Evolutionary conservation across 2,329 filamentous ascomycete genomes (phyloP), one percentile per base, ranked within the genome.

Genomic region (Penicillium sp.): DNA sequence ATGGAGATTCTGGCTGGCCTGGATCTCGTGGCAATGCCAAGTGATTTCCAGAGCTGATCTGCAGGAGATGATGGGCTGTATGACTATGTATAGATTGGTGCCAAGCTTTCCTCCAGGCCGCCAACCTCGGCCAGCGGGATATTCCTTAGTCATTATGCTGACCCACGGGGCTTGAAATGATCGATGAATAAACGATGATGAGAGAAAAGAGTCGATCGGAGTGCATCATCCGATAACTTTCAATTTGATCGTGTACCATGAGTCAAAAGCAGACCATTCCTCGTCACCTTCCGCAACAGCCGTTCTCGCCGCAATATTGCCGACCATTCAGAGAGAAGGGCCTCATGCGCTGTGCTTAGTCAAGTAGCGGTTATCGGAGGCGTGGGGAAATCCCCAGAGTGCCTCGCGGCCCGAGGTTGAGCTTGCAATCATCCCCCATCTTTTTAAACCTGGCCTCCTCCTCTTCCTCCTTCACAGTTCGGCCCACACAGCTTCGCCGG

Each of bases 351-450:
- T 14, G 25, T 15, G 58, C 49, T 60, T 57, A 60, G 54, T 60
- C 49, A 60, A 39, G 35, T 54, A 17, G 58, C 58, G 58, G 49
- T 60, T 58, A 55, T 61, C 59, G 59, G 56, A 59, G 48, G 22
- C 41, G 56, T 39, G 58, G 58, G 54, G 54, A 22, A 34, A 57
- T 54, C 59, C 57, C 49, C 56, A 62, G 56, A 20, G 31, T 47
- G 22, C 14, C 17, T 25, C n/a, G 38, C 53, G 59, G 59, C 48
- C 59, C 59, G 59, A 62, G 59, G 59, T 58, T 35, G 37, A 61
- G 25, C 57, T 35, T 31, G 47, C 47, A 43, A 37, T 45, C 31
- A 34, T 20, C n/a, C 43, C 38, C 48, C 28, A 20, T 17, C n/a
- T 38, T 51, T 35, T 35, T 54, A 39, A 52, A 47, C 4, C 38